Evolutionary conservation across 2,329 filamentous ascomycete genomes (phyloP), one percentile per base, ranked within the genome.

Genomic region (Thelonectria discophora): DNA sequence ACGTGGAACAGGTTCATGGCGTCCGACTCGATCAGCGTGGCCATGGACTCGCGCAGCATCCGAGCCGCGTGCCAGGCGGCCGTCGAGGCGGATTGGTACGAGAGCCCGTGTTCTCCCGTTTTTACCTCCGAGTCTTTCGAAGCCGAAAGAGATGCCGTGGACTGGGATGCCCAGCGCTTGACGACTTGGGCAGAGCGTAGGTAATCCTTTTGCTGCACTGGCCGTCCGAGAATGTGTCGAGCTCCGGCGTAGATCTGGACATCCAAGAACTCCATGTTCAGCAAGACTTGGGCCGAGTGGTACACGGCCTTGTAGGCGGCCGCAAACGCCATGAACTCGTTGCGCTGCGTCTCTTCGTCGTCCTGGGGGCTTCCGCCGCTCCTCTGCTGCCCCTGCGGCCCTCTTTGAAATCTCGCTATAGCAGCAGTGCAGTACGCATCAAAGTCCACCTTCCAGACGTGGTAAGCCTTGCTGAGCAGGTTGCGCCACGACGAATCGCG

Each of bases 171-270:
- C 85, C 84, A 87, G 7, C 75, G 78, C 71, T 80, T 84, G n/a
- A 86, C 80, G 3, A 79, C 77, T 32, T 75, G 77, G n/a, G 78
- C 82, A 3, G 79, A 87, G 49, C 80, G 79, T 4, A 79, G 74
- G 50, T 84, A 84, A 63, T 87, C 85, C 15, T 73, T 69, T 4
- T 77, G 77, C 8, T 80, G 79, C 1, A 88, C 84, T 0, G 82
- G 79, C 0, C 85, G 78, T 1, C 86, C 86, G 0, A 88, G 78
- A 24, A 89, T 88, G 48, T 88, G 82, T 1, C 80, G 74, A 3
- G 86, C 83, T 0, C 86, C 86, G 0, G 86, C 86, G 46, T 84
- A 86, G 43, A 88, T 88, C 65, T 89, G 86, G 0, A 89, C 75
- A 65, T 89, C 86, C 1, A 88, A 75, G 42, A 89, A 83, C 15